These are phyloP conservation scores for Claviceps pazoutovae DNA, from an alignment of 2,329 filamentous ascomycete species.

Conservation along the genomic window DNA sequence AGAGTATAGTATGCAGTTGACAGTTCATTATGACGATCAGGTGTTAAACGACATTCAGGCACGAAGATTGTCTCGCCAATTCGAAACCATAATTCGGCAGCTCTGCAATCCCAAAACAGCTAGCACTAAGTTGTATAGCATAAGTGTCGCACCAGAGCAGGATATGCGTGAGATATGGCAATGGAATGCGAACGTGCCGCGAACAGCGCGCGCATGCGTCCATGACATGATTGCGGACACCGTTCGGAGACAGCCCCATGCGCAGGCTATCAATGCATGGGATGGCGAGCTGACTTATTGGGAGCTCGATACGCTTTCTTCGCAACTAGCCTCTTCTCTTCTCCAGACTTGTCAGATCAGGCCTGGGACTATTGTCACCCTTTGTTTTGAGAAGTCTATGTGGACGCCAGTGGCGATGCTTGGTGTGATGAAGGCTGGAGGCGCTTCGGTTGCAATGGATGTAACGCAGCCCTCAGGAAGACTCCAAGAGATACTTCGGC, in stretches of 20 bases:
- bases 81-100: neutral
- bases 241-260: constrained; percentile 21
- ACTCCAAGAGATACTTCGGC: constrained; percentile 29
- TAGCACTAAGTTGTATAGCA: neutral
- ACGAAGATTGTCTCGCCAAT: neutral
- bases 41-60: neutral
- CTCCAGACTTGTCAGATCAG: constrained; percentile 19
- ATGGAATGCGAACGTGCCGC: constrained; percentile 30
- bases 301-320: constrained; percentile 29
- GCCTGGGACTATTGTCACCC: constrained; percentile 27
- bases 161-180: constrained; percentile 21
- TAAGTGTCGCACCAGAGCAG: neutral
- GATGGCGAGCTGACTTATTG: constrained; percentile 33
- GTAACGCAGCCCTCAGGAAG: constrained; percentile 31
- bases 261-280: constrained; percentile 33
- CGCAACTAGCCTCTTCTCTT: constrained; percentile 26
- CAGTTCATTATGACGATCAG: neutral
- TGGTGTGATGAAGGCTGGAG: constrained; percentile 32
- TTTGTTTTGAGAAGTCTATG: constrained; percentile 36
- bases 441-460: constrained; percentile 32
- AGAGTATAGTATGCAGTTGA: neutral
- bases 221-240: constrained; percentile 31
- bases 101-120: neutral
- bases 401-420: constrained; percentile 32
- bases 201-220: constrained; percentile 27